Conservation (phyloP, 768 basidiomycete species). For the Suillus decipiens region DNA sequence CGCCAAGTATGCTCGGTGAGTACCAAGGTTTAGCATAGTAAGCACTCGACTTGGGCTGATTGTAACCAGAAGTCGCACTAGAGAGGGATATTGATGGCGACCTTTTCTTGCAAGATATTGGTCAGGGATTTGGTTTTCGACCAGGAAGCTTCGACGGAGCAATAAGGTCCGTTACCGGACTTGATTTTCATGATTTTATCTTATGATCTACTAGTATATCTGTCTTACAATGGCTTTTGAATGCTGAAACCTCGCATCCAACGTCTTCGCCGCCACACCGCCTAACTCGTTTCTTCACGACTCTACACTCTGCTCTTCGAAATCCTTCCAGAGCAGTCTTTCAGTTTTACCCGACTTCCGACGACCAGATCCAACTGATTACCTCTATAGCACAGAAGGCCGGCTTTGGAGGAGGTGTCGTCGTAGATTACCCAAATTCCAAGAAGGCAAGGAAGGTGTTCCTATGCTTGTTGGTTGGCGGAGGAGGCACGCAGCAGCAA, state of each 20-base stretch:
- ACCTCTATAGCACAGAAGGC: constrained; percentile 91
- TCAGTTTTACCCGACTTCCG: constrained; percentile 96
- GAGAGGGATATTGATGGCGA: constrained; percentile 96
- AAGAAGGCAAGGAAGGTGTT: constrained; percentile 96
- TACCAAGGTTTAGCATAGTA: constrained; percentile 9
- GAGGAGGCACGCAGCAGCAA: constrained; percentile 66
- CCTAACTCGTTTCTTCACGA: constrained; percentile 88
- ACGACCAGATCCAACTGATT: constrained; percentile 96
- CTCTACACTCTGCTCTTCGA: constrained; percentile 81
- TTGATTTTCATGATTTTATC: constrained; percentile 4
- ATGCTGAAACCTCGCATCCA: constrained; percentile 89
- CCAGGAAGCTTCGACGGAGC: constrained; percentile 98
- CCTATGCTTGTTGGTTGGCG: constrained; percentile 88
- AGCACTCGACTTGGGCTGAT: constrained; percentile 2
- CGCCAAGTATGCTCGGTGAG: constrained; percentile 95
- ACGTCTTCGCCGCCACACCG: constrained; percentile 89
- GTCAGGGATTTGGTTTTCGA: constrained; percentile 96
- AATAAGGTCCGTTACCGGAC: constrained; percentile 66
- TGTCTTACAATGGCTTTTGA: constrained; percentile 98
- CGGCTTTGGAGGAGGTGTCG: constrained; percentile 94
- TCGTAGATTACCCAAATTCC: constrained; percentile 97
- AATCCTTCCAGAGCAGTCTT: constrained; percentile 86
- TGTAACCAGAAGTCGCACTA: constrained; percentile 82
- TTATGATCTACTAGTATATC: constrained; percentile 69
- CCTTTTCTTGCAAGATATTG: constrained; percentile 95